Base-by-base conservation (phyloP, 768 basidiomycete species). In the Mycena alexandri region DNA sequence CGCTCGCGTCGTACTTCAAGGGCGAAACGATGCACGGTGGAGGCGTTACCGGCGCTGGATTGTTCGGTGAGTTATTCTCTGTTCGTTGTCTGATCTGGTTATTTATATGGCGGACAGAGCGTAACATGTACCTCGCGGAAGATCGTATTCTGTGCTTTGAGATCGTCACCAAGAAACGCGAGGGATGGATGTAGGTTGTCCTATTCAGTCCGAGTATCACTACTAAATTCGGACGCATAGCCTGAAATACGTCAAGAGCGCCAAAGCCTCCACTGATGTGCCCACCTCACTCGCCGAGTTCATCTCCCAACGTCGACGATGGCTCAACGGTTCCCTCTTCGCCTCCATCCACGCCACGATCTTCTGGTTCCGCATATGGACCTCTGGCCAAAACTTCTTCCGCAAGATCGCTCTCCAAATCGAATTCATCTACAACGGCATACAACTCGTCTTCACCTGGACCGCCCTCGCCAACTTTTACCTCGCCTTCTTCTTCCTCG, bases 191-290 rank as follows among this genome's bases (percentile, higher is more conserved):
- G 92, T 91, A 83, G 75, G 89, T 87, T 46, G 68, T 71, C 44
- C 69, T 10, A 71, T 75, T 21, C 71, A 21, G 11, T 34, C 34
- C 33, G n/a, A 55, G 13, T 44, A 14, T 46, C 2, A 7, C 62
- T 58, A 46, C 61, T 50, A 61, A 44, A 58, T 60, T 7, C 60
- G 53, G 60, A 56, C 25, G 36, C 51, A 24, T 43, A 56, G 68
- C 17, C 80, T 94, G 72, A 91, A 90, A 78, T 96, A 95, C 75
- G 95, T 96, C 78, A 95, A 95, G 85, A 93, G 89, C 73, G 96
- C 96, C 17, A 95, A 96, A 71, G 96, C 95, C 0, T 87, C 95
- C 47, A 98, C 96, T n/a, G 96, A 99, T 80, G 96, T 97, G 5
- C 96, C 96, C 36, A 92, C 94, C 42, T 85, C 89, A 21, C 90